Conservation (phyloP, 1,284 basidiomycete species). For the Trametes sp. region DNA sequence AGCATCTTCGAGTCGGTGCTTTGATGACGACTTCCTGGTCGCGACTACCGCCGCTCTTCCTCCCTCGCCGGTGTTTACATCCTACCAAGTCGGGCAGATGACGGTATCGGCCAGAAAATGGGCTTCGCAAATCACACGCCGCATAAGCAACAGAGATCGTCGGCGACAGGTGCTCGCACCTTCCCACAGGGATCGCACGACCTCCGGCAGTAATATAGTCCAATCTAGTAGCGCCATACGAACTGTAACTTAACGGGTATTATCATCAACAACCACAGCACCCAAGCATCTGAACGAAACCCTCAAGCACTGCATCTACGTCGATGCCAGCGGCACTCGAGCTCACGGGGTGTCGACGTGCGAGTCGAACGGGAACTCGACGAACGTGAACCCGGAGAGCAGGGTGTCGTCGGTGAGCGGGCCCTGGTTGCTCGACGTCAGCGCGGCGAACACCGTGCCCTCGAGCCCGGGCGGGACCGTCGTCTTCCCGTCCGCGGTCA, state of each 20-base stretch:
- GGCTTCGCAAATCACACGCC: no score
- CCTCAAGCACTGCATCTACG: neutral
- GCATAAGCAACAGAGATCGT: no score
- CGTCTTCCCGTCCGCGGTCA: slow-evolving; percentile 42
- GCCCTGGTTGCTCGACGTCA: slow-evolving; percentile 34
- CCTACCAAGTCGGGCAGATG: no score
- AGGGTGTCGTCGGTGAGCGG: slow-evolving; percentile 35
- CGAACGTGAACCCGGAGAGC: slow-evolving; percentile 41
- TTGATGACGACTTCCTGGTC: no score
- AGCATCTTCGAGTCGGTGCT: no score
- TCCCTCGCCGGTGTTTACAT: no score
- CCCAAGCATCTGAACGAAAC: neutral
- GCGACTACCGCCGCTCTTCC: no score
- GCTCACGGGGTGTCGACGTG: neutral
- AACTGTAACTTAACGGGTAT: neutral
- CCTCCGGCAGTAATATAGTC: no score
- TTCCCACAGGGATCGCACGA: no score
- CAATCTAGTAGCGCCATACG: neutral
- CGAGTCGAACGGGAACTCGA: slow-evolving; percentile 38
- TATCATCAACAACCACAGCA: neutral
- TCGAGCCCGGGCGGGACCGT: slow-evolving; percentile 39
- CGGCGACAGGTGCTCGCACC: no score
- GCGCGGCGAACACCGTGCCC: slow-evolving; percentile 42
- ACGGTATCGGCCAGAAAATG: no score
- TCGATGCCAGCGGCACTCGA: neutral